A percentile compares a stretch with the other conserved stretches of the same genome.
These are phyloP conservation scores for Oxytropis ochrocephala DNA, from an alignment of 306 rosid species.

Conservation along the genomic window DNA sequence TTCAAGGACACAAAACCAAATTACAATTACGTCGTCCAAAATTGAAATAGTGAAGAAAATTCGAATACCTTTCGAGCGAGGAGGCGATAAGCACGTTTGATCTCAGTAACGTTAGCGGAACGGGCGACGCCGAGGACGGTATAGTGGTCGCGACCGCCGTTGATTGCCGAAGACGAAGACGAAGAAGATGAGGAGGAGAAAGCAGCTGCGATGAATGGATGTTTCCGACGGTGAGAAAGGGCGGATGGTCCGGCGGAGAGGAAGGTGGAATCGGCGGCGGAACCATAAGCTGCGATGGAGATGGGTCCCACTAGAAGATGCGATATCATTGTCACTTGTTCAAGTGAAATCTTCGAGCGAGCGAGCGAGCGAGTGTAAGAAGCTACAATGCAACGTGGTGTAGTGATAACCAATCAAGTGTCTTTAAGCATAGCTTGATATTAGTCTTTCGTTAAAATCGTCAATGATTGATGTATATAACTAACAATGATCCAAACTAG, in stretches of 20 bases:
- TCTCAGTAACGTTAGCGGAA: constrained; percentile 48
- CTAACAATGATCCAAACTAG: too few relatives aligned
- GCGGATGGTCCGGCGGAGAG: constrained; percentile 20
- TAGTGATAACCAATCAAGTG: too few relatives aligned
- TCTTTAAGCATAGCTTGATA: too few relatives aligned
- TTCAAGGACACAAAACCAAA: background rate
- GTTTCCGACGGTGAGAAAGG: constrained; percentile 14
- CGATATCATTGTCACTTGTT: constrained; percentile 40
- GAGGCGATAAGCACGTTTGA: constrained; percentile 85
- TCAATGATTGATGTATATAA: too few relatives aligned
- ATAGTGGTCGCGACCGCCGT: constrained; percentile 56
- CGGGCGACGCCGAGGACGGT: constrained; percentile 53
- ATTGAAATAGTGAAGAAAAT: background rate
- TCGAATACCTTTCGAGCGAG: constrained; percentile 72
- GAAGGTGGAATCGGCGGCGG: constrained; percentile 22
- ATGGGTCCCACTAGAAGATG: constrained; percentile 60
- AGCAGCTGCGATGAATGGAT: constrained; percentile 20
- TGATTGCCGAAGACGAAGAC: constrained; percentile 33
- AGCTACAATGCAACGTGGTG: too few relatives aligned
- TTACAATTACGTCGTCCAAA: background rate
- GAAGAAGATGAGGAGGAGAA: constrained; percentile 11
- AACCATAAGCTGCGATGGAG: constrained; percentile 23
- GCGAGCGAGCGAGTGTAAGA: too few relatives aligned
- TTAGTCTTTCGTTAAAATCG: too few relatives aligned
- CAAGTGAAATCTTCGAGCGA: too few relatives aligned